phyloP scores from a whole-genome alignment of 108 stramenopile species.

The Craspedostauros australis region DNA sequence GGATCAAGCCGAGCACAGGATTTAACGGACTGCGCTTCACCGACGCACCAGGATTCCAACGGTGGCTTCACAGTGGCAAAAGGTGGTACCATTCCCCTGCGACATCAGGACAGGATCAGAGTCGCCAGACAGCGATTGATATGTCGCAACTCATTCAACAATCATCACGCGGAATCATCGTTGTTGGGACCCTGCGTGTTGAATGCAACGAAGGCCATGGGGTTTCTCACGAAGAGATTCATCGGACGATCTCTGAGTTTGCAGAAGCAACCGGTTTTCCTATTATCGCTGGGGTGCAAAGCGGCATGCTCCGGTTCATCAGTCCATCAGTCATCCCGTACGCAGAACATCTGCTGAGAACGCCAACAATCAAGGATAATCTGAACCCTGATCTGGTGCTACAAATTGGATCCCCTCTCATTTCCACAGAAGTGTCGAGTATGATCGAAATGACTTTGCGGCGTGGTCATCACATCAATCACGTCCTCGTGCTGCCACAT shows the following conservation, averaged over 20 bases:
- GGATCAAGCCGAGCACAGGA: slow-evolving; percentile 45
- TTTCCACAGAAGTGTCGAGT: slow-evolving; percentile 71
- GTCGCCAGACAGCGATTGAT: slow-evolving; percentile 19
- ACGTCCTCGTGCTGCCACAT: slow-evolving; percentile 65
- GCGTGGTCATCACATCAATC: slow-evolving; percentile 8
- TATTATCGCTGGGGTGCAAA: slow-evolving; percentile 68
- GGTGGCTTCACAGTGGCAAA: slow-evolving; percentile 56
- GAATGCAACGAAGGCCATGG: not conserved
- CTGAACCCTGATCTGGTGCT: slow-evolving; percentile 82
- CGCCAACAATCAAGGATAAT: slow-evolving; percentile 44
- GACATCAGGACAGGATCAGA: no score
- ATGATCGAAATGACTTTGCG: slow-evolving; percentile 36
- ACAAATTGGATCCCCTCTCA: slow-evolving; percentile 79
- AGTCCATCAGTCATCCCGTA: slow-evolving; percentile 57
- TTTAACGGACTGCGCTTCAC: slow-evolving; percentile 64
- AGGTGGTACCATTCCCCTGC: slow-evolving; percentile 29
- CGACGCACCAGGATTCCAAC: slow-evolving; percentile 59
- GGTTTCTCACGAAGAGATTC: not conserved
- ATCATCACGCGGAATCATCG: slow-evolving; percentile 71
- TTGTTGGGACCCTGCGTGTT: slow-evolving; percentile 67
- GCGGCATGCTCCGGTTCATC: slow-evolving; percentile 49
- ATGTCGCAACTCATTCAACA: slow-evolving; percentile 40
- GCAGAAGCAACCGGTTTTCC: slow-evolving; percentile 66
- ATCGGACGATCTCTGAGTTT: slow-evolving; percentile 39
- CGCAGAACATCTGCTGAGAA: slow-evolving; percentile 74